phyloP scores from a whole-genome alignment of 139 green algal species.

The Eudorina sp. region DNA sequence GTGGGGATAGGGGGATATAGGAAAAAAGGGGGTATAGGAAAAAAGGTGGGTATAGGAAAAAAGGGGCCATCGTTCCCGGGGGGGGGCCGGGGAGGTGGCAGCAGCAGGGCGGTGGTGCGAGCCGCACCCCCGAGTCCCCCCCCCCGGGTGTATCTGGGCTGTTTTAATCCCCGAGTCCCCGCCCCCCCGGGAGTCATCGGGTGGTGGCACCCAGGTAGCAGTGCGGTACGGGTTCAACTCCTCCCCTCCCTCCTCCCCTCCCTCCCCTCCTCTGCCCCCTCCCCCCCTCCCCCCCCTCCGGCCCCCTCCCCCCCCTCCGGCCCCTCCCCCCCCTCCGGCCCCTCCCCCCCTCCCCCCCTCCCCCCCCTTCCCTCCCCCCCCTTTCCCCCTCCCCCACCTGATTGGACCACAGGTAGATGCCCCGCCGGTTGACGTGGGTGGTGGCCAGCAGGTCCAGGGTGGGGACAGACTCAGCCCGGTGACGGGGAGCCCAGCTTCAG shows the following conservation, averaged over 20 bases:
- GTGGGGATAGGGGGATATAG: background rate
- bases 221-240: too few relatives aligned
- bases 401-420: slow-evolving; percentile 98
- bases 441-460: slow-evolving; percentile 95
- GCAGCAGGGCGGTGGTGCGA: too few relatives aligned
- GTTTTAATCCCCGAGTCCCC: too few relatives aligned
- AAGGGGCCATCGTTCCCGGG: too few relatives aligned
- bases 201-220: too few relatives aligned
- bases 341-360: slow-evolving; percentile 6
- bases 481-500: slow-evolving; percentile 84
- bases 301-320: background rate
- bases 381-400: slow-evolving; percentile 58
- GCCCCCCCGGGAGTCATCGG: too few relatives aligned
- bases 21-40: too few relatives aligned
- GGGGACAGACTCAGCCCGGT: slow-evolving; percentile 83
- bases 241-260: background rate
- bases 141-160: too few relatives aligned
- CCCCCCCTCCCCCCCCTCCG: background rate
- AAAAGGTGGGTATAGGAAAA: too few relatives aligned
- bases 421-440: slow-evolving; percentile 82
- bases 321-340: background rate
- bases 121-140: too few relatives aligned
- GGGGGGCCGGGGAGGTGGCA: too few relatives aligned
- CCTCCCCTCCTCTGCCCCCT: background rate
- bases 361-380: background rate